Base-by-base conservation (phyloP, 2,329 filamentous ascomycete genomes). In the Tricladium varicosporioides region DNA sequence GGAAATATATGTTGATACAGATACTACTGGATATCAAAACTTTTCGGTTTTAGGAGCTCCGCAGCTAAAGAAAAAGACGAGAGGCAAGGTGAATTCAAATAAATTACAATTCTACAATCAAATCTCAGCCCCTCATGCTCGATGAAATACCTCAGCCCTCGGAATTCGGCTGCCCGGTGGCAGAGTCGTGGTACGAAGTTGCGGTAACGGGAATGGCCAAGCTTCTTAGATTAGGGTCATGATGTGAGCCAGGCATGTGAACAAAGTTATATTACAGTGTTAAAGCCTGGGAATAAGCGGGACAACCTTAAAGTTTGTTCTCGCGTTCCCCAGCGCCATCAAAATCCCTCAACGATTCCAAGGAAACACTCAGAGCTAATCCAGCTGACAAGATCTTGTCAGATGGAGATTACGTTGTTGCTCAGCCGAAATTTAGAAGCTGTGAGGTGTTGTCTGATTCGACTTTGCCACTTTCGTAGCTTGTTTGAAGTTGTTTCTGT, bases 181-280 rank as follows among this genome's bases (percentile, higher is more conserved):
- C 33, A 36, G 33, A 19, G 48, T 22, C 22, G 22, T 27, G 48
- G 48, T 57, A 36, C 18, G 22, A 45, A 19, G 42, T n/a, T 13
- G 48, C 32, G 40, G 19, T 32, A 13, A 42, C 33, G 48, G 52
- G 45, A 15, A 15, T 27, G n/a, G 46, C 50, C 54, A 57, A 54
- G 51, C 55, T 55, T 53, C 22, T 27, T 46, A 48, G 42, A 51
- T 57, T 59, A 51, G 36, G 51, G 27, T 56, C 44, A 49, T 52
- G 60, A 58, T 58, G 48, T 16, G 45, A 46, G 47, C 42, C 60
- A 57, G 50, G 58, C 58, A 56, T 60, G 36, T 42, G 40, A 50
- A 57, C 52, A 48, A 56, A 56, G 49, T 60, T 56, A 58, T 59
- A 63, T 60, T 60, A 54, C 56, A 63, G 56, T 18, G 40, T 36